Evolutionary conservation across 257 asterid genomes (phyloP).

Genomic region (Paraleonurus japonicus): DNA sequence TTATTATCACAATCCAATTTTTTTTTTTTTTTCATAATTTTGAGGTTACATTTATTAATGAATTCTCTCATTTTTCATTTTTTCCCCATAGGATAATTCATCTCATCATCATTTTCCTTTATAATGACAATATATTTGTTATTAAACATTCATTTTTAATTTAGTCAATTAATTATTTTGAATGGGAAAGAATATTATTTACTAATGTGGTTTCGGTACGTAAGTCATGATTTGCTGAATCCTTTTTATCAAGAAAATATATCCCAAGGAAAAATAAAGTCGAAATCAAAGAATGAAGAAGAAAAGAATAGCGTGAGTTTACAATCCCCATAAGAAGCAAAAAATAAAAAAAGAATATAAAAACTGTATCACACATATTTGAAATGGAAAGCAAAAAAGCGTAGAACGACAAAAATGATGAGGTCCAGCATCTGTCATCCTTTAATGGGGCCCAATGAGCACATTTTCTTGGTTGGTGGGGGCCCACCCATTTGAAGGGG

Average conservation of each 20-base stretch:
- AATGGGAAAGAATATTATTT: too few species aligned
- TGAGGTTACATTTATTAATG: too few species aligned
- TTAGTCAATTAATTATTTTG: too few species aligned
- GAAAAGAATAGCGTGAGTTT: neutral
- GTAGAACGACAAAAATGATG: constrained; percentile 56
- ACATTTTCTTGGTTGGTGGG: constrained; percentile 37
- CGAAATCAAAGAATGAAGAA: neutral
- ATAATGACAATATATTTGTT: too few species aligned
- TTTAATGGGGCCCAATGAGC: constrained; percentile 37
- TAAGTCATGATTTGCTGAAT: too few species aligned
- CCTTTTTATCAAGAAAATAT: neutral
- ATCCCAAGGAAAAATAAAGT: neutral
- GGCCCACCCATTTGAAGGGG: constrained; percentile 40
- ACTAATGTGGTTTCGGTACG: too few species aligned
- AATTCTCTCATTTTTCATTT: too few species aligned
- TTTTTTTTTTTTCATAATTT: too few species aligned
- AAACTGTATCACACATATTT: neutral
- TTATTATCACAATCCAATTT: too few species aligned
- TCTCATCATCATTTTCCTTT: too few species aligned
- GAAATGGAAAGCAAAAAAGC: constrained; percentile 31
- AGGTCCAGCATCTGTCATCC: constrained; percentile 44
- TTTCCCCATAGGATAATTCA: too few species aligned
- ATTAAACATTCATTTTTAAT: too few species aligned
- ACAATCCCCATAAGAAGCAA: neutral
- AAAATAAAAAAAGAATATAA: neutral